Evolutionary conservation across 805 yeast genomes (phyloP), one percentile per base, ranked within the genome.

Genomic region (Wickerhamiella siamensis): DNA sequence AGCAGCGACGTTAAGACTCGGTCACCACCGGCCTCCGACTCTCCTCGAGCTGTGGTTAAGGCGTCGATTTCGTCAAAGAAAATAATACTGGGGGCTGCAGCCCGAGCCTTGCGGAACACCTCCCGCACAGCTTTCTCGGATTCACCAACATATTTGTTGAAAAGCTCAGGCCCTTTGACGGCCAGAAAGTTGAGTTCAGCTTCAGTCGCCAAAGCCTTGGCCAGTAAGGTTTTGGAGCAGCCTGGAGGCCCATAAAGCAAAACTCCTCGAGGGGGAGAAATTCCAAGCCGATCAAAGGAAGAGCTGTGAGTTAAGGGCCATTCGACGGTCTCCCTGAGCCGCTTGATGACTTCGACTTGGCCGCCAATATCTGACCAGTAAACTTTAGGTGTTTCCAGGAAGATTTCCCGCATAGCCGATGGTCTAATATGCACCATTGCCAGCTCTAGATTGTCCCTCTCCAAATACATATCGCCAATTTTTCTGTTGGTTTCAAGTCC

Each of bases 61-160:
- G 98, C 97, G 62, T 91, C 99, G 39, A 91, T 86, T 60, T 91
- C 99, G 66, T 88, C 98, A 56, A 88, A 87, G 57, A 88, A 88
- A 5, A 88, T 80, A 46, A 88, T 86, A 47, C 94, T 80, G 8
- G 98, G 98, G 1, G 94, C 71, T 1, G 96, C 95, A 4, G 94
- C 93, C 43, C 96, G 67, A 0, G 98, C 98, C 52, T 88, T 81
- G 24, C 93, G 71, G 61, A 88, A 88, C 3, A 88, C 79, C 57
- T 87, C 95, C 49, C 98, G 67, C n/a, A 88, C 81, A 2, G 95
- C 83, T 29, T 84, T 69, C 62, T 88, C 98, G 16, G 88, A 77
- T 58, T 88, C 98, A 48, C 98, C 98, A 31, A 91, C 96, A 54
- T 82, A 88, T 60, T 91, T 88, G 62, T 84, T 88, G 56, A 88